phyloP scores from a whole-genome alignment of 495 filamentous ascomycete genomes.

The Xylaria bambusicola region DNA sequence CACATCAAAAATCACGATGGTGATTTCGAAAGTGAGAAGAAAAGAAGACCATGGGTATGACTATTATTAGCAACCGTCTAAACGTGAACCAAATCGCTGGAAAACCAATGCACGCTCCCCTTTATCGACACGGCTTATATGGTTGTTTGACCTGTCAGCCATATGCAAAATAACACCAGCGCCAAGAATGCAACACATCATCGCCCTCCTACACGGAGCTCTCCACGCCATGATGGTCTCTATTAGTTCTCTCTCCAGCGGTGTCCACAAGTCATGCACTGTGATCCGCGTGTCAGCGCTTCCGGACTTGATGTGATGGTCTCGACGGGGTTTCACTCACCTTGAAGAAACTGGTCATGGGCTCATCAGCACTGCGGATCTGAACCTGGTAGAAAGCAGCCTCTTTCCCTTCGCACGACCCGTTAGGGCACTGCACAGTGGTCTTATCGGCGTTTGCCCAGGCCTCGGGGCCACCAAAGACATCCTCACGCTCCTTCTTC shows the following conservation, averaged over 20 bases:
- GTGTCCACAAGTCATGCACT: conserved; percentile 62
- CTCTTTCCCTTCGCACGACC: conserved; percentile 71
- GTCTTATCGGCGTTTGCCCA: conserved; percentile 89
- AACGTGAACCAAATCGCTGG: conserved; percentile 6
- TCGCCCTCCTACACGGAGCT: not conserved
- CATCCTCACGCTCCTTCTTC: conserved; percentile 84
- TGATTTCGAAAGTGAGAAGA: not conserved
- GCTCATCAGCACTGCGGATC: conserved; percentile 97
- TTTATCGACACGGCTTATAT: conserved; percentile 27
- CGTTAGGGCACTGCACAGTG: conserved; percentile 72
- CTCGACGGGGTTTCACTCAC: conserved; percentile 51
- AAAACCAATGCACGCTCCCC: conserved; percentile 4
- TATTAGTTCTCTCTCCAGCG: conserved; percentile 59
- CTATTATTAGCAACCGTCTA: conserved; percentile 19
- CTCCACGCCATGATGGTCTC: not conserved
- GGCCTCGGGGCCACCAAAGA: conserved; percentile 81
- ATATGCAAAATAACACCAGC: conserved; percentile 21
- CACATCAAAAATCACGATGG: too few relatives aligned
- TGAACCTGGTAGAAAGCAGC: conserved; percentile 96
- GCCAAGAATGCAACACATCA: conserved; percentile 20
- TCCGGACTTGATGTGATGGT: not conserved
- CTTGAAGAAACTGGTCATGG: conserved; percentile 96
- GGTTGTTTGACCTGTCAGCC: too few relatives aligned
- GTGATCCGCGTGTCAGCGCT: conserved; percentile 25
- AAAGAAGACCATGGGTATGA: conserved; percentile 24